Base-by-base conservation (phyloP, 2,329 filamentous ascomycete genomes). In the Monosporascus sp. region DNA sequence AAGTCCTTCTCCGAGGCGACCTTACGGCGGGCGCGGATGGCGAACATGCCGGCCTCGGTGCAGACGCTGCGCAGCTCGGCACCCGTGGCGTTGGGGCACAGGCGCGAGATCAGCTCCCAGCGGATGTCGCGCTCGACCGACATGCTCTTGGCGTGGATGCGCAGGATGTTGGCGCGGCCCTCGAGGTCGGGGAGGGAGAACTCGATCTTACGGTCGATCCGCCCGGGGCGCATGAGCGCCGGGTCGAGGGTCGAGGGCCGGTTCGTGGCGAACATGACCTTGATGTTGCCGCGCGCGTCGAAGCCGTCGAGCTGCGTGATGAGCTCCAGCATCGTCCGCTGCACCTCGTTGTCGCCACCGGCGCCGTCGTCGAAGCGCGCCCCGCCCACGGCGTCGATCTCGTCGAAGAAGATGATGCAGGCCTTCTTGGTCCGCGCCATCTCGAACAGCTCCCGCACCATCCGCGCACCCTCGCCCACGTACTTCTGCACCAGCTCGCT, bases 391-490 rank as follows among this genome's bases (percentile, higher is more conserved):
- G 93, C 93, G 72, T 97, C 93, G 58, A 97, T 94, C 77, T 99
- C 94, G 71, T 99, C 94, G 68, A 96, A 96, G 85, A 99, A 99
- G 76, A 99, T 99, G 70, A 99, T 99, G 74, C 94, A 99, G 1
- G 94, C 94, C 77, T 99, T 99, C 83, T 99, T 99, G 53, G 94
- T 97, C 64, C 94, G 86, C 9, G 94, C 94, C 94, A 99, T 99
- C 77, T 99, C 94, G 72, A 99, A 99, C 3, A 99, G 83, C 76
- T 99, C 94, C 65, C 94, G 87, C 20, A 99, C 94, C 94, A 99
- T 99, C 65, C 95, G 85, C 5, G 95, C 94, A 70, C 94, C 94
- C 72, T 99, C 94, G 70, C 94, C 94, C 18, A 99, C 94, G 69
- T 99, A 99, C 76, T 99, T 99, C 74, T 99, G 94, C 8, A 99